Percentiles rank a stretch among this genome's conserved stretches.
These are phyloP conservation scores for Kazachstania sp. DNA, from an alignment of 1,139 yeast genomes.

Conservation along the genomic window DNA sequence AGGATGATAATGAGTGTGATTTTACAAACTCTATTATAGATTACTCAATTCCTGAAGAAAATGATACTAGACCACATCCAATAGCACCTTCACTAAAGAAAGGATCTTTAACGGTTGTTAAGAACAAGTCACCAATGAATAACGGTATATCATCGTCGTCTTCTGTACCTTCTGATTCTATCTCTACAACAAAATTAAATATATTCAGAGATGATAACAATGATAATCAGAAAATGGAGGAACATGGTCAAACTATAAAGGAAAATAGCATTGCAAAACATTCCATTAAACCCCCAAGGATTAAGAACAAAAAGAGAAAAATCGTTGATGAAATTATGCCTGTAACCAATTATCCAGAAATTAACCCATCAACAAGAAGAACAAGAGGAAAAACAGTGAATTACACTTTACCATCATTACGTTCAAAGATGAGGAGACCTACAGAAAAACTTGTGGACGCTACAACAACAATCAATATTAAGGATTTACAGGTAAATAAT, in stretches of 20 bases:
- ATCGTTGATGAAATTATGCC: conserved; percentile 35
- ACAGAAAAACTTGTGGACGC: conserved; percentile 56
- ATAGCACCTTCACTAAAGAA: not conserved
- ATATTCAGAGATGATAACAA: conserved; percentile 14
- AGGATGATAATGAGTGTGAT: conserved; percentile 6
- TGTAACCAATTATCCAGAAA: conserved; percentile 14
- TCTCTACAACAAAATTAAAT: conserved; percentile 12
- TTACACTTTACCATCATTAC: conserved; percentile 60
- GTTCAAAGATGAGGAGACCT: conserved; percentile 64
- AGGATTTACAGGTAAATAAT: conserved; percentile 25
- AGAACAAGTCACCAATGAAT: not conserved
- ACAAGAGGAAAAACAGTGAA: conserved; percentile 49
- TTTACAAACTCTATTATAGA: conserved; percentile 28
- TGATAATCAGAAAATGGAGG: not conserved
- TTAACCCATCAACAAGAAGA: conserved; percentile 26
- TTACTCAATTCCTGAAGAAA: conserved; percentile 29
- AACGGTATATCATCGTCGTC: conserved; percentile 4
- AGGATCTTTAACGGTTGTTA: not conserved
- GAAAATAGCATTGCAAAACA: conserved; percentile 18
- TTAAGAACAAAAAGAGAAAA: conserved; percentile 26
- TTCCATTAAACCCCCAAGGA: conserved; percentile 30
- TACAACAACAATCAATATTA: conserved; percentile 27
- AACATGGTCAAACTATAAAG: not conserved
- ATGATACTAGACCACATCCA: not conserved
- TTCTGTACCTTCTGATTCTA: not conserved